Evolutionary conservation across 148 eudicot genomes (phyloP), one percentile per base, ranked within the genome.

Genomic region (Rhododendron simsii): DNA sequence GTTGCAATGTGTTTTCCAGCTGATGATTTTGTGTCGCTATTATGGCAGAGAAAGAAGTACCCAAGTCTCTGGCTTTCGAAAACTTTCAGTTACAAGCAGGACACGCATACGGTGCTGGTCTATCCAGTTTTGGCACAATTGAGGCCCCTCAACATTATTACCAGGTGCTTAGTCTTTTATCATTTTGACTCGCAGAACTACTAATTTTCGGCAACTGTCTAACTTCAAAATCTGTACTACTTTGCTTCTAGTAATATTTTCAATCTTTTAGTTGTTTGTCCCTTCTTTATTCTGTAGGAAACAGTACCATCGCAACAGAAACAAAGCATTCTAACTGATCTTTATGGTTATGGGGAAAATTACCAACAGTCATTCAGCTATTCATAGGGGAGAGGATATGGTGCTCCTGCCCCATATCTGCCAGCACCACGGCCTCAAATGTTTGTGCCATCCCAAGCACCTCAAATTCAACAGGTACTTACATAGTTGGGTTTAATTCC

Each of bases 81-180:
- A 41, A 41, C 45, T 41, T 41, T 41, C 44, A 41, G 44, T 6
- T 5, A 41, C 44, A 41, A 41, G 44, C 44, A 41, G 44, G 44
- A 41, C 44, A 41, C 0, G 41, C 41, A 39, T 39, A 39, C 41
- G 6, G 6, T 39, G 91, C 81, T 78, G 89, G 92, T 90, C 91
- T 84, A 85, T 61, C 87, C 30, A 80, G 81, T 84, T 92, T 86
- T 88, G 91, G 86, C 30, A 82, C 45, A 63, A 86, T 55, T 80
- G 92, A 89, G 76, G 83, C 92, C 81, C 81, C 95, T 85, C 93
- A 91, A 83, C 86, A 82, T 87, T 94, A 91, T 91, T 92, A 94
- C 86, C 87, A 81, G 90, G 98, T 94, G 53, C 71, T 74, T 75
- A 87, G 51, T 83, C 23, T 78, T 26, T 67, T 63, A 83, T 71